Base-by-base conservation (phyloP, 2,329 filamentous ascomycete species). In the Colletotrichum australisinense region DNA sequence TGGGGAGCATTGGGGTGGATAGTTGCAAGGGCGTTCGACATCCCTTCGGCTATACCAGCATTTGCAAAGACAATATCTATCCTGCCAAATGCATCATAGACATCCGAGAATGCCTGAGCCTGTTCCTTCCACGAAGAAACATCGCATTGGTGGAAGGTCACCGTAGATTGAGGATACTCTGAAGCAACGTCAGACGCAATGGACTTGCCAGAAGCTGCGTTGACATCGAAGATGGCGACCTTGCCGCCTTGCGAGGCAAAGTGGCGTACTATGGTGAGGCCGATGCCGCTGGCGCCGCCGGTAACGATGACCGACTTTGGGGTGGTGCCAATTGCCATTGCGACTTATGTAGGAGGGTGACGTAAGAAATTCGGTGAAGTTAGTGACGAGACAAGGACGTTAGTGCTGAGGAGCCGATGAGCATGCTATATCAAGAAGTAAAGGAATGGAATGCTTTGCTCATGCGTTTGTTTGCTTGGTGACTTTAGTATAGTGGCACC, bases 91-190 rank as follows among this genome's bases (percentile, higher is more conserved):
- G 16, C 14, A 49, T 28, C 5, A 5, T 65, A 46, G n/a, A 65
- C 63, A 9, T 26, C 26, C 16, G 28, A 49, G 24, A 80, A 84
- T 0, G 70, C 75, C 2, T 77, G 74, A 0, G 81, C 77, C 66
- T 82, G 81, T n/a, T 75, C 77, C 5, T 77, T 74, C 78, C 84
- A 86, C 4, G 80, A 82, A 0, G 82, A 78, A 7, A 86, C 79
- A 64, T 85, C 81, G 75, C 81, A 82, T 59, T 76, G 74, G 53
- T 78, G 74, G 75, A 84, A 85, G 19, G 69, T 73, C 4, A 83
- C 74, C 0, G 26, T 72, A 4, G 77, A 75, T 14, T 73, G 22
- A 2, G 80, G 78, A 58, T 77, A 77, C 49, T 81, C 78, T 11
- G 77, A 42, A 3, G 77, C 72, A 4, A 83, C 63, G 24, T 77